Evolutionary conservation across 345 rosid species (phyloP), one percentile per base, ranked within the genome.

Genomic region (Schrenkiella parvula): DNA sequence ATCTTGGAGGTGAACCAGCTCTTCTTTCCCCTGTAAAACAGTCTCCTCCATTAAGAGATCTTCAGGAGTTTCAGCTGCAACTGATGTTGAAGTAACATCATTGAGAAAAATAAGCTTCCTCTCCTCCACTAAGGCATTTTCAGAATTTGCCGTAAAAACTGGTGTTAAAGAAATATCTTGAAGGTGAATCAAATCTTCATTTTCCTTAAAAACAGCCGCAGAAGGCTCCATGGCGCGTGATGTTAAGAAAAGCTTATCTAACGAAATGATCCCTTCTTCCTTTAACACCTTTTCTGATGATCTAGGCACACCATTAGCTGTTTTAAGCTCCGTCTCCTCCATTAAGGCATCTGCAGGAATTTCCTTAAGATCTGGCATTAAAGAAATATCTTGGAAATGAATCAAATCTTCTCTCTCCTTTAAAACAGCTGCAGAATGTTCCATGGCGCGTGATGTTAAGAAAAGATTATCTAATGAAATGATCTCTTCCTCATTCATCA

Each of bases 31-130:
- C 38, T 38, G 3, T 21, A 1, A 10, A 46, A 46, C 9, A 52
- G 55, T 12, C 6, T 62, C 69, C 43, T 31, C 23, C 18, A 28
- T 4, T 18, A 38, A 14, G 28, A 72, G 39, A 46, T 72, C 66
- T 29, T 57, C 58, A 60, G 73, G 42, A 58, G 60, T 43, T 56
- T 68, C 80, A 18, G 11, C 34, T 6, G 53, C 47, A 53, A 48
- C 66, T 58, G 79, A 64, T 46, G 75, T 61, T 21, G 77, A 43
- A 58, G 72, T 76, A 56, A 64, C 71, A 23, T 81, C 81, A 37
- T 77, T 79, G 22, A 74, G 62, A 56, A 72, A 81, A 74, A 81
- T 73, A 43, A 83, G 74, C 73, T 84, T 82, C 31, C 78, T 55
- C 62, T 67, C 50, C 62, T 39, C 52, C 29, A 2, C 4, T 13